Base-by-base conservation (phyloP, 345 rosid species). In the Carallia brachiata region DNA sequence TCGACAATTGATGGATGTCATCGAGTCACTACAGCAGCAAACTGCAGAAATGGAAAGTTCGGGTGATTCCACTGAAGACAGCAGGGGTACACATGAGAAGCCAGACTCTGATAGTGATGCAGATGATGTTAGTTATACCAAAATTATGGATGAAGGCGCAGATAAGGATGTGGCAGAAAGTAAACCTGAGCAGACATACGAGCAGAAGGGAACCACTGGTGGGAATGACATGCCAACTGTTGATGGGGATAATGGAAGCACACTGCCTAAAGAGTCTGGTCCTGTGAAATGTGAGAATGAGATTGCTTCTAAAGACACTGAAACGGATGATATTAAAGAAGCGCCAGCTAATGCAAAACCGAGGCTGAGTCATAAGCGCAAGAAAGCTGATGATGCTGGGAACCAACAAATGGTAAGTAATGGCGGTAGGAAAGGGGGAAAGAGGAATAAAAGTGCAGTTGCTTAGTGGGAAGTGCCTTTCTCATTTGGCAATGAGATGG, bases 1-100 rank as follows among this genome's bases (percentile, higher is more conserved):
- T 72, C 72, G 88, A 61, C 91, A 90, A 28, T 52, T 92, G 37
- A 84, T 80, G 90, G 78, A 71, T 39, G 76, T 84, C 67, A 90
- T 90, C 1, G 89, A 89, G 63, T 77, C 84, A 10, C 75, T 87
- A 9, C 78, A 76, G 55, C 36, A 28, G 1, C 69, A 77, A 52
- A 55, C 67, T 56, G 81, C 37, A 18, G 73, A 70, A 34, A 44
- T 37, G 12, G 62, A 61, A 13, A 54, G 30, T 37, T 16, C 23
- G 6, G 50, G 60, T 37, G 52, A 31, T 36, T 72, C 62, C 30
- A 4, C 36, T 60, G 71, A 67, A 61, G 71, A 53, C 12, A 64
- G 72, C 32, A 63, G 71, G 48, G 69, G 44, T 30, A 10, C 66
- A 17, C 27, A 66, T 61, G 67, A 36, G 53, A 39, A 30, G 15